Evolutionary conservation across 441 rosid species (phyloP), one percentile per base, ranked within the genome.

Genomic region (Eutrema salsugineum): DNA sequence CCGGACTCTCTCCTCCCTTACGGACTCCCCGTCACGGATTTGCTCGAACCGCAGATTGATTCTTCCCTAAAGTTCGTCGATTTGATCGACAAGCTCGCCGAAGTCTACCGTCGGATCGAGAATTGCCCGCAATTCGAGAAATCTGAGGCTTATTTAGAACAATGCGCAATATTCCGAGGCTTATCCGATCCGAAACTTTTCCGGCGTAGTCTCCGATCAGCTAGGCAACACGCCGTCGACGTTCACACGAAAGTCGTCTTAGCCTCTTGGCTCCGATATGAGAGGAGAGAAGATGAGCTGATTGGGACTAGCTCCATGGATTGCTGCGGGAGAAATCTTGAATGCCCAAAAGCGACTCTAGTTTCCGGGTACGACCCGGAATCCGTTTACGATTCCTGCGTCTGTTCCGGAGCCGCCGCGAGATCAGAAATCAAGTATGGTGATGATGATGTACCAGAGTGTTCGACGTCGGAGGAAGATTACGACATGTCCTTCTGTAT

Each of bases 281-380:
- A 93, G 85, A 83, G 98, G 86, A 85, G 98, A 56, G 95, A 93
- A 33, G 90, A 93, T 66, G 98, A 88, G 61, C 89, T 93, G n/a
- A 71, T 81, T 9, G 98, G 93, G 4, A 79, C 81, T 0, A 77
- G 83, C 11, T 76, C 91, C 1, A 86, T 88, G 95, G 89, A 87
- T 72, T 92, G 97, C 65, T 80, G 85, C 28, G 91, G 97, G 19
- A 81, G 89, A 54, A 88, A 83, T 58, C 33, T 87, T 5, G 95
- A 93, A 70, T 93, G 98, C 57, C 97, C 97, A 8, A 82, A 63
- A 79, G 88, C 92, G 54, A 77, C 86, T 71, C 67, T 93, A 71
- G 80, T 83, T 1, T 22, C 88, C 5, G 91, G 93, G 36, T 90
- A 86, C 30, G 79, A 81, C 76, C 93, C 94, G 0, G 94, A 87